phyloP scores from a whole-genome alignment of 331 rosid species.

The Malus hybrid region DNA sequence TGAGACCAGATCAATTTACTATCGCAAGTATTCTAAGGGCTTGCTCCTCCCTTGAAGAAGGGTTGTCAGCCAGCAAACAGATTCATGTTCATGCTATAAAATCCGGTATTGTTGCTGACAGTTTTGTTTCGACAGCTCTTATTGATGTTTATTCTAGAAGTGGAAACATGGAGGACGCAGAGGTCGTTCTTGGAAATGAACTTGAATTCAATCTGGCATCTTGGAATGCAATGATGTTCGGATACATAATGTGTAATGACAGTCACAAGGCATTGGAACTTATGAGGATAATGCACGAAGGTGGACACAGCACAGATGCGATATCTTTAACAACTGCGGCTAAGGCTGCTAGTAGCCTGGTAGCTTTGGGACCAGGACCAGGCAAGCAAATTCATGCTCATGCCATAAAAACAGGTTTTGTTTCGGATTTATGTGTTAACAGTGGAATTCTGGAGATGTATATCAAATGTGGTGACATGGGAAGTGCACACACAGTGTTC shows the following conservation, averaged over 20 bases:
- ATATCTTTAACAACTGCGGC: conserved; percentile 61
- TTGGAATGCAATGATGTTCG: conserved; percentile 84
- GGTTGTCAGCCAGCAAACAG: conserved; percentile 37
- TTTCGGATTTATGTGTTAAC: conserved; percentile 42
- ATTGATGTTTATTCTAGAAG: conserved; percentile 63
- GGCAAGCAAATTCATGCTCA: conserved; percentile 70
- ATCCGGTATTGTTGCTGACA: conserved; percentile 34
- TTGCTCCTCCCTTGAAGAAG: conserved; percentile 49
- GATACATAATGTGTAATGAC: conserved; percentile 34
- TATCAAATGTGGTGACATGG: conserved; percentile 73
- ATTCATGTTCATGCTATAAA: conserved; percentile 56
- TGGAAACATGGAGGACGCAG: conserved; percentile 62
- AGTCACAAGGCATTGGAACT: conserved; percentile 45
- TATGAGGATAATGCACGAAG: conserved; percentile 36
- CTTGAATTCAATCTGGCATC: conserved; percentile 59
- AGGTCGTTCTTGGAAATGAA: conserved; percentile 35
- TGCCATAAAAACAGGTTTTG: conserved; percentile 36
- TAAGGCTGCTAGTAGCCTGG: conserved; percentile 58
- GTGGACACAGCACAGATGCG: conserved; percentile 43
- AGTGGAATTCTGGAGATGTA: conserved; percentile 77
- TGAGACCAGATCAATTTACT: conserved; percentile 60
- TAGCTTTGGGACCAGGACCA: conserved; percentile 50
- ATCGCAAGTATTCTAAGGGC: conserved; percentile 64
- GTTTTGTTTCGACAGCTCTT: conserved; percentile 62
- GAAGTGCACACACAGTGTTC: conserved; percentile 43